Percentiles rank a stretch among this genome's conserved stretches.
Conservation (phyloP, 805 yeast species). For the Candida ipomoeae region DNA sequence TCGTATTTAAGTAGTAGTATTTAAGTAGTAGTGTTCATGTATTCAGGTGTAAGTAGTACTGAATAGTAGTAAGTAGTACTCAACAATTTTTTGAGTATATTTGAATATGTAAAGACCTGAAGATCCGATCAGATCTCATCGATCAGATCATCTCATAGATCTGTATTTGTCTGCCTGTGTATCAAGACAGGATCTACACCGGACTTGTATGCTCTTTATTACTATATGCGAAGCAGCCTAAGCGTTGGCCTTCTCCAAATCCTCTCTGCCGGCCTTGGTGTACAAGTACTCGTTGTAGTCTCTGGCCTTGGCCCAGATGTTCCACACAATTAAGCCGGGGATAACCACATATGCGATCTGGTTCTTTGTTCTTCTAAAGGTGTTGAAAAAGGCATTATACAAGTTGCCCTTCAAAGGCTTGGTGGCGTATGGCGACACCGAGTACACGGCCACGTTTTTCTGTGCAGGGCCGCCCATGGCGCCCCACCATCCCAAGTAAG, state of each 20-base stretch:
- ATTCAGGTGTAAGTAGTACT: too few species aligned
- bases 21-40: too few species aligned
- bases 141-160: too few species aligned
- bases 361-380: slow-evolving; percentile 86
- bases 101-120: too few species aligned
- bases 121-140: too few species aligned
- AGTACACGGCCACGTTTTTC: slow-evolving; percentile 80
- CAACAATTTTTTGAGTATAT: too few species aligned
- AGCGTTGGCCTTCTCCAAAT: slow-evolving; percentile 64
- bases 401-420: slow-evolving; percentile 84
- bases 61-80: too few species aligned
- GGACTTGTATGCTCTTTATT: slow-evolving; percentile 5
- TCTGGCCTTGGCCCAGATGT: slow-evolving; percentile 81
- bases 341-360: slow-evolving; percentile 74
- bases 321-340: slow-evolving; percentile 80
- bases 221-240: slow-evolving; percentile 14
- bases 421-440: slow-evolving; percentile 92
- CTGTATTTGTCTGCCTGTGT: not conserved
- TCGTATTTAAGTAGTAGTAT: too few species aligned
- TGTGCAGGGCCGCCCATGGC: slow-evolving; percentile 75
- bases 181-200: not conserved
- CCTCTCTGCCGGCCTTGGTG: slow-evolving; percentile 97
- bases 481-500: slow-evolving; percentile 99
- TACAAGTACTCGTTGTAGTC: slow-evolving; percentile 90
- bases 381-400: slow-evolving; percentile 85